Conservation (phyloP, 2,329 filamentous ascomycete genomes). For the Xylaria polymorpha region DNA sequence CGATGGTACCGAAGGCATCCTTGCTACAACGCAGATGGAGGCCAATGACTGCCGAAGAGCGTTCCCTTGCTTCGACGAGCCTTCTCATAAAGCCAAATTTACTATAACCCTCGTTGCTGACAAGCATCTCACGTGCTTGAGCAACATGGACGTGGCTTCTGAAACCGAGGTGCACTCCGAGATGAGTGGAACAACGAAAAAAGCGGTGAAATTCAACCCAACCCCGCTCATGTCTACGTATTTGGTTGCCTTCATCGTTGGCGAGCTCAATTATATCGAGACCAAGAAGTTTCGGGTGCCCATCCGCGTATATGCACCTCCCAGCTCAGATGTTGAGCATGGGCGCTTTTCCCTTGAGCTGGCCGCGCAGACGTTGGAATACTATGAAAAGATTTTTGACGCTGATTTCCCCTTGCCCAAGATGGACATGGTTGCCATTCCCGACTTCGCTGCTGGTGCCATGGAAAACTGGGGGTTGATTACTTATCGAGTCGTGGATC, state of each 20-base stretch:
- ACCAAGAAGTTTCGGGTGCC: conserved; percentile 91
- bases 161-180: conserved; percentile 78
- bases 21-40: conserved; percentile 96
- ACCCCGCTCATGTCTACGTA: conserved; percentile 97
- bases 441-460: conserved; percentile 93
- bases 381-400: conserved; percentile 95
- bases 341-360: conserved; percentile 91
- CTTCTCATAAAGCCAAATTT: conserved; percentile 91
- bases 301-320: conserved; percentile 92
- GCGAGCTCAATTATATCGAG: conserved; percentile 93
- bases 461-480: conserved; percentile 99
- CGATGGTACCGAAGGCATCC: conserved; percentile 81
- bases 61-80: conserved; percentile 97
- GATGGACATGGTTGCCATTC: conserved; percentile 97
- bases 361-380: conserved; percentile 87
- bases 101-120: conserved; percentile 92
- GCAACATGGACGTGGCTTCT: conserved; percentile 94
- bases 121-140: conserved; percentile 88
- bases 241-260: conserved; percentile 91
- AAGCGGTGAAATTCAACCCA: conserved; percentile 91
- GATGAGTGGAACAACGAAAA: conserved; percentile 73
- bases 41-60: conserved; percentile 91
- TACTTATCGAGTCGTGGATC: conserved; percentile 91
- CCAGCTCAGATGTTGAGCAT: conserved; percentile 89
- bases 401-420: conserved; percentile 88